Evolutionary conservation across 441 rosid species (phyloP).

Genomic region (Populus hybrid): DNA sequence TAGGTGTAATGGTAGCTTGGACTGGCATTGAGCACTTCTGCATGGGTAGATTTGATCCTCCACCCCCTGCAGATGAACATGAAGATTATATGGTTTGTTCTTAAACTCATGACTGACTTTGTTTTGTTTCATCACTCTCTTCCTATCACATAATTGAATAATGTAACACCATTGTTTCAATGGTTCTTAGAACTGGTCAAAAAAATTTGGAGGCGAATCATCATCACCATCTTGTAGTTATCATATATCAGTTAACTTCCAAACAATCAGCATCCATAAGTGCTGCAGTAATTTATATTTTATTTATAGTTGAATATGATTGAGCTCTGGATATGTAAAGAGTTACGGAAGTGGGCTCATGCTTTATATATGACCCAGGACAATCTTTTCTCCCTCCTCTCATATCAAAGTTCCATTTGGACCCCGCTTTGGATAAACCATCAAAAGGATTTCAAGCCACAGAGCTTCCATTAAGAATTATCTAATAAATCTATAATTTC

Average conservation of each 20-base stretch:
- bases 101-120: constrained; percentile 4
- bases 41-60: constrained; percentile 88
- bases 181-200: not conserved
- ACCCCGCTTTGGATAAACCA: not conserved
- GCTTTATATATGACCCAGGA: not conserved
- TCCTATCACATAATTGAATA: not conserved
- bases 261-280: not conserved
- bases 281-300: not conserved
- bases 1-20: constrained; percentile 99
- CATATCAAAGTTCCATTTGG: not conserved
- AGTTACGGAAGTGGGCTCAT: not conserved
- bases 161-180: not conserved
- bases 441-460: not conserved
- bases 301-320: not conserved
- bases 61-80: constrained; percentile 71
- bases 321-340: not conserved
- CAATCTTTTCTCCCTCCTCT: not conserved
- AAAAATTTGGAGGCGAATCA: not conserved
- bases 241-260: not conserved
- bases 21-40: constrained; percentile 92
- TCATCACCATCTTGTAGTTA: not conserved
- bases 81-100: constrained; percentile 67
- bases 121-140: not conserved
- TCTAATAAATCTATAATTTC: not conserved
- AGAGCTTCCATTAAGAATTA: not conserved